Evolutionary conservation across 2,329 filamentous ascomycete genomes (phyloP), one percentile per base, ranked within the genome.

Genomic region (Fonsecaea monophora): DNA sequence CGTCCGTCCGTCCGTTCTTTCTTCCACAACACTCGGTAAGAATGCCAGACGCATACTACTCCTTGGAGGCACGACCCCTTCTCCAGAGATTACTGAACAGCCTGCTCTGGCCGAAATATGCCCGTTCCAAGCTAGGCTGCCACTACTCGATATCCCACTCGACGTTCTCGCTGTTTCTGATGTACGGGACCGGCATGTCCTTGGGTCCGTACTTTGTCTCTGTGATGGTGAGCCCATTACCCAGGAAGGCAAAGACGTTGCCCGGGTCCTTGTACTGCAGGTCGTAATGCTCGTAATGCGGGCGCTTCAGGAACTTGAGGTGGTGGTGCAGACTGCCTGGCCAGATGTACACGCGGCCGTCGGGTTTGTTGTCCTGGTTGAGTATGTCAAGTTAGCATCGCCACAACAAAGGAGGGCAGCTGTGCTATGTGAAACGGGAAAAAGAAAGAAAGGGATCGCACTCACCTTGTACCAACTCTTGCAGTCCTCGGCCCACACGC

Each of bases 221-320:
- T 0, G 75, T 77, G 66, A 79, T 77, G 21, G 80, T 82, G 62
- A 83, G 82, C 1, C 81, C 79, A 71, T 80, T 80, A 0, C 80
- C 80, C 73, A 82, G 59, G 53, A 79, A 81, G 1, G 77, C 76
- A 71, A 79, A 82, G 25, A 75, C 63, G 68, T 81, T 81, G 32
- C 73, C 72, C 66, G 77, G 75, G 73, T 76, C 77, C 12, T 37
- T 30, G 64, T 79, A 77, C 67, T 76, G 74, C 35, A 81, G 78
- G 42, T 80, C 77, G 68, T 72, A 81, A 69, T 82, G 80, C 70
- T 82, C 79, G 71, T 75, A 81, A 62, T 79, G 65, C 32, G 77
- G 77, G 54, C 69, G 56, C 45, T 75, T 73, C 70, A 81, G 68
- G 68, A 79, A 67, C 68, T 80, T 76, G 62, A 82, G 70, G 65